phyloP scores from a whole-genome alignment of 2,329 filamentous ascomycete species.

The Sphaerulina vaccinii region DNA sequence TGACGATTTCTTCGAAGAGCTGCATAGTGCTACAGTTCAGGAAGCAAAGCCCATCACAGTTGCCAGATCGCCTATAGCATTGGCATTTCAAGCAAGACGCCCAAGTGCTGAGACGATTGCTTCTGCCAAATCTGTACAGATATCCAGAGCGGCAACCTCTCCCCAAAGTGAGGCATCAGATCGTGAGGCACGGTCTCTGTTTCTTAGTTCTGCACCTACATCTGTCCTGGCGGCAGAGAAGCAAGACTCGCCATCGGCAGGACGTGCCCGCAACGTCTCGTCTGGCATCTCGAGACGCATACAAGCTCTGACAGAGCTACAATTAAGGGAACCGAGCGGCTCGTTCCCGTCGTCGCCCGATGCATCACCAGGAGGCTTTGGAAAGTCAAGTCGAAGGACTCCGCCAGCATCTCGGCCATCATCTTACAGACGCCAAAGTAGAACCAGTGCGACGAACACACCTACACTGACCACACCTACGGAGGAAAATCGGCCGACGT shows the following conservation, averaged over 20 bases:
- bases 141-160: constrained; percentile 22
- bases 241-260: constrained; percentile 36
- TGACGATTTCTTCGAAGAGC: constrained; percentile 63
- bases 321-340: constrained; percentile 26
- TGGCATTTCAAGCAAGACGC: constrained; percentile 37
- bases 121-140: constrained; percentile 29
- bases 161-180: constrained; percentile 6
- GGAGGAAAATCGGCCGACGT: constrained; percentile 37
- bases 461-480: constrained; percentile 18
- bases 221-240: constrained; percentile 15
- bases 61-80: constrained; percentile 67
- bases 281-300: constrained; percentile 93
- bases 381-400: constrained; percentile 17
- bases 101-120: constrained; percentile 27
- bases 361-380: constrained; percentile 13
- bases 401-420: constrained; percentile 22
- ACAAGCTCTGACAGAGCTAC: constrained; percentile 81
- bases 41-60: constrained; percentile 79
- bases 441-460: constrained; percentile 19
- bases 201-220: constrained; percentile 9
- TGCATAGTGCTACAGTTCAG: constrained; percentile 76
- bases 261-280: constrained; percentile 71
- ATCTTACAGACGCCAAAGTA: constrained; percentile 25
- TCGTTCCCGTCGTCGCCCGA: constrained; percentile 22
- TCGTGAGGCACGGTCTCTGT: neutral